These are phyloP conservation scores for Mucor circinelloides DNA, from an alignment of 371 early-diverging fungal species.

Conservation along the genomic window DNA sequence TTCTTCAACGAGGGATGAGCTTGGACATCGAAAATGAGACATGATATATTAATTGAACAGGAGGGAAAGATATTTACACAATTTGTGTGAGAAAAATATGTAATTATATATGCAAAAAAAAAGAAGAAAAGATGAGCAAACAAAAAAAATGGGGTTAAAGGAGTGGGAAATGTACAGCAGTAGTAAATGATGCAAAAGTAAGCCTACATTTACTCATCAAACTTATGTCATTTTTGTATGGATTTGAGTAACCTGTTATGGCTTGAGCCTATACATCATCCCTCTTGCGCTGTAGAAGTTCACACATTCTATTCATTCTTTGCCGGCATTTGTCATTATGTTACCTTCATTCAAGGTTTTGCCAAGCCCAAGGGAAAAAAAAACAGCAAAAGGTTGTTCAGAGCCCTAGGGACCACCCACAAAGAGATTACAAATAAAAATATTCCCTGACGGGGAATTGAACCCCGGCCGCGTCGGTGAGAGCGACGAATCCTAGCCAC, in stretches of 20 bases:
- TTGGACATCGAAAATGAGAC: slow-evolving; percentile 38
- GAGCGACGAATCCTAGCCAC: too few species aligned
- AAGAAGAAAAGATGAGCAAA: background rate
- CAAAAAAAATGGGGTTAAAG: background rate
- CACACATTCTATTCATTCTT: too few species aligned
- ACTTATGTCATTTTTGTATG: background rate
- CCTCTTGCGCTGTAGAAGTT: too few species aligned
- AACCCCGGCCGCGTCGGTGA: too few species aligned
- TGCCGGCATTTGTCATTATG: too few species aligned
- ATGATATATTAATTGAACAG: slow-evolving; percentile 8
- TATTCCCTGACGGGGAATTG: too few species aligned
- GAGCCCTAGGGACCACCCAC: too few species aligned
- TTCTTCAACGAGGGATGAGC: slow-evolving; percentile 30
- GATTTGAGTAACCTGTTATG: background rate
- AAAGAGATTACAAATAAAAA: too few species aligned
- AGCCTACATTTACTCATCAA: background rate
- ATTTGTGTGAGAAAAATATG: background rate
- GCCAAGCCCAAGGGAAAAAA: too few species aligned
- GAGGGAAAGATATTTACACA: background rate
- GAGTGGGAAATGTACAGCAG: background rate
- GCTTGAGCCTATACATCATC: too few species aligned
- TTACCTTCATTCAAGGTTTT: too few species aligned
- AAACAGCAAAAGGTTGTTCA: too few species aligned
- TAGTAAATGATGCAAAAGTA: background rate
- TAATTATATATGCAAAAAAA: background rate